Evolutionary conservation across 768 basidiomycete species (phyloP).

Genomic region (Agaricus blazei): DNA sequence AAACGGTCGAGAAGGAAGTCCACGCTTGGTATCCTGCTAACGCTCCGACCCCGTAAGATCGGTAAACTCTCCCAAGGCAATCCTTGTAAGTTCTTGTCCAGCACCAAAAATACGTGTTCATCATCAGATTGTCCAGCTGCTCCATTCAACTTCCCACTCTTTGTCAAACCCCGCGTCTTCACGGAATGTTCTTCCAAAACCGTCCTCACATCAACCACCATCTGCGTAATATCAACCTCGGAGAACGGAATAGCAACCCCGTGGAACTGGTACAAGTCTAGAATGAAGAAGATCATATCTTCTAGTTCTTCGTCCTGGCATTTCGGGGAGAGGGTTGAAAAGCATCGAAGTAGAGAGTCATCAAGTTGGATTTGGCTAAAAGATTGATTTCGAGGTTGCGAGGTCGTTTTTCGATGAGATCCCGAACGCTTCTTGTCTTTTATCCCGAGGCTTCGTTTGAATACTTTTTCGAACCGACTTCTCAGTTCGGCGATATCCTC

Average conservation of each 20-base stretch:
- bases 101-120: conserved; percentile 79
- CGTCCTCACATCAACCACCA: conserved; percentile 78
- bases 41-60: conserved; percentile 72
- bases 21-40: conserved; percentile 90
- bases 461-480: conserved; percentile 67
- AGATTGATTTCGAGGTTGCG: conserved; percentile 25
- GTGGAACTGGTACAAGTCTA: conserved; percentile 93
- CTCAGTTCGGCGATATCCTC: conserved; percentile 54
- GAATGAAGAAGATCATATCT: conserved; percentile 88
- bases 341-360: conserved; percentile 76
- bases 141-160: conserved; percentile 17
- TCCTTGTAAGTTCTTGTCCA: conserved; percentile 85
- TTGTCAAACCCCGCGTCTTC: conserved; percentile 21
- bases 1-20: conserved; percentile 86
- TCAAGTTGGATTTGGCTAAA: conserved; percentile 55
- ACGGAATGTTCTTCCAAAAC: conserved; percentile 70
- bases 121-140: conserved; percentile 20
- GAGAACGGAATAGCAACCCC: conserved; percentile 84
- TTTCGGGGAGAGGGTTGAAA: conserved; percentile 75
- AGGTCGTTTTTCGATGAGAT: conserved; percentile 29
- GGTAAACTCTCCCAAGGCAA: conserved; percentile 97
- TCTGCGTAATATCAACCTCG: conserved; percentile 88
- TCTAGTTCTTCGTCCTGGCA: conserved; percentile 93
- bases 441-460: conserved; percentile 56
- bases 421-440: conserved; percentile 55